Evolutionary conservation across 345 rosid genomes (phyloP).

Genomic region (Fremontodendron californicum): DNA sequence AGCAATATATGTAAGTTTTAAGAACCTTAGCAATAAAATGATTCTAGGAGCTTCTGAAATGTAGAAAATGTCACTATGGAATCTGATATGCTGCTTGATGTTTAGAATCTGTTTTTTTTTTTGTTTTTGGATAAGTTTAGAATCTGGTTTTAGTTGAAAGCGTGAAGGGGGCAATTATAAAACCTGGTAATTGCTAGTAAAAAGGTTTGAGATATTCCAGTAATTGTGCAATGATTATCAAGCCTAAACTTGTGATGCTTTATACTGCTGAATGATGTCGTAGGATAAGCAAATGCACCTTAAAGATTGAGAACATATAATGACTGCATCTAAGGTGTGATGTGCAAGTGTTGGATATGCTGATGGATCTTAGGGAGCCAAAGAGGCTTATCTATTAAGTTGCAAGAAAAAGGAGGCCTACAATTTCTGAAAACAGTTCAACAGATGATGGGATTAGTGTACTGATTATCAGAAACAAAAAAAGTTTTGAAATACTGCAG

Average conservation of each 20-base stretch:
- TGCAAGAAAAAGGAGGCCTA: not conserved
- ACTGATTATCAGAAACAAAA: not conserved
- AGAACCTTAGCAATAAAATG: not conserved
- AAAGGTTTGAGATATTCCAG: not conserved
- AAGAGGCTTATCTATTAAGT: not conserved
- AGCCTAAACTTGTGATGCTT: not conserved
- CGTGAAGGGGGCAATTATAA: not conserved
- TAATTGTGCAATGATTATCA: not conserved
- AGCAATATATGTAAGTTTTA: not conserved
- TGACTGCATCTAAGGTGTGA: not conserved
- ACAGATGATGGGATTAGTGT: not conserved
- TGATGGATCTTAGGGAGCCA: not conserved
- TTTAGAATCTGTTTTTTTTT: not conserved
- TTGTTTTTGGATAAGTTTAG: not conserved
- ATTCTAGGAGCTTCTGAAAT: not conserved
- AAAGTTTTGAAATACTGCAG: not conserved
- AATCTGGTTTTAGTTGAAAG: not conserved
- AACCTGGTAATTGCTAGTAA: not conserved
- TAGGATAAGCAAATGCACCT: not conserved
- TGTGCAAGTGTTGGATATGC: not conserved
- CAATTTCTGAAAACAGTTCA: not conserved
- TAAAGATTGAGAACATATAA: not conserved
- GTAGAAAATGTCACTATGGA: not conserved
- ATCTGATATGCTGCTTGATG: not conserved
- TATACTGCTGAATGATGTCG: not conserved